These are phyloP conservation scores for Diplodia scrobiculata DNA, from an alignment of 2,329 filamentous ascomycete genomes.

Conservation along the genomic window DNA sequence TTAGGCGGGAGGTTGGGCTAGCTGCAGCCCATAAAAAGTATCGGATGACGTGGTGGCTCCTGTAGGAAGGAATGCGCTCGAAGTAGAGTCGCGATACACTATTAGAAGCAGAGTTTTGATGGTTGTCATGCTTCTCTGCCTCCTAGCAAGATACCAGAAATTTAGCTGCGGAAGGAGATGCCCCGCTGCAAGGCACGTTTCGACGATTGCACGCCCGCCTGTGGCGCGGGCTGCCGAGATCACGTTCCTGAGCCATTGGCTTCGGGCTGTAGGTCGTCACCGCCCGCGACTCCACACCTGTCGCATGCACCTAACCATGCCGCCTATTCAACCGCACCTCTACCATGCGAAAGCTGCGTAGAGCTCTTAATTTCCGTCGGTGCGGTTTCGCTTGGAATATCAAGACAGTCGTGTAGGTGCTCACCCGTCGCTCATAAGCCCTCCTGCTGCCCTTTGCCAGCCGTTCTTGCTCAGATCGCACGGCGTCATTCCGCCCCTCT, in stretches of 20 bases:
- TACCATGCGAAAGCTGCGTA: constrained; percentile 11
- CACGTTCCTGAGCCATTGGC: constrained; percentile 25
- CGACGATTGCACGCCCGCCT: background rate
- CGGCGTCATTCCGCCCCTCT: background rate
- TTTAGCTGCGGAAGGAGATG: background rate
- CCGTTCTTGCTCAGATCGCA: background rate
- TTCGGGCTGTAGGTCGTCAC: constrained; percentile 15
- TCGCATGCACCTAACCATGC: constrained; percentile 10
- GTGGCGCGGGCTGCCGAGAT: constrained; percentile 14
- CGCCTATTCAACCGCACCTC: constrained; percentile 12
- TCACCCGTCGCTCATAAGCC: constrained; percentile 6
- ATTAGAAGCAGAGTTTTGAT: constrained; percentile 25
- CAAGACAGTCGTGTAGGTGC: constrained; percentile 21
- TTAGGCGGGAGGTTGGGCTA: constrained; percentile 28
- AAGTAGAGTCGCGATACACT: constrained; percentile 23
- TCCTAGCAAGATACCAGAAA: background rate
- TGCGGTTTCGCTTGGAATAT: constrained; percentile 19
- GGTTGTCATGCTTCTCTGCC: constrained; percentile 8
- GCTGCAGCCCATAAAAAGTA: constrained; percentile 24
- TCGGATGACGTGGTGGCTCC: constrained; percentile 24
- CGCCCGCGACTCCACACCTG: constrained; percentile 3
- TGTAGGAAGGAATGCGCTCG: background rate
- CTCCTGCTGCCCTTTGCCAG: background rate
- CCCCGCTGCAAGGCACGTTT: background rate
- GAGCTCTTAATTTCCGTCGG: constrained; percentile 13